Conservation (phyloP, 108 stramenopile genomes). For the Aurantiochytrium sp. region DNA sequence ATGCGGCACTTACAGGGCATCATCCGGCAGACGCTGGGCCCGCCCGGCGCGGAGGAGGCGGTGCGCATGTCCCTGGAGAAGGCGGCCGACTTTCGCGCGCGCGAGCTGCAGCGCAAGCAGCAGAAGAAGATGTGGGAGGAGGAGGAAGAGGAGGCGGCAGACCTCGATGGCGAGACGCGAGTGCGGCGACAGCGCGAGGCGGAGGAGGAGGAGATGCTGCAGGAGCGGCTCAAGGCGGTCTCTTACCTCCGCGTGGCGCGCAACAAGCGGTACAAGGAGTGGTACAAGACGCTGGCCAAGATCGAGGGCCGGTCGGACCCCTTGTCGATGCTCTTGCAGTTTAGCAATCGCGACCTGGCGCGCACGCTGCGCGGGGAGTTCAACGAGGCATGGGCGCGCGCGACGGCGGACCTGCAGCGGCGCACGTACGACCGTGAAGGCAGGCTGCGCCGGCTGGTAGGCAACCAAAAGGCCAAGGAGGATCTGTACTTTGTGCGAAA, state of each 20-base stretch:
- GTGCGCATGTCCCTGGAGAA: neutral
- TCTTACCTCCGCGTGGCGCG: neutral
- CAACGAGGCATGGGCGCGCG: neutral
- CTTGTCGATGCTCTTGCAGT: neutral
- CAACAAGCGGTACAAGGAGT: neutral
- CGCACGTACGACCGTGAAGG: neutral
- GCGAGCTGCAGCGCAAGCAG: neutral
- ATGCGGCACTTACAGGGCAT: neutral
- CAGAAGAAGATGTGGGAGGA: constrained; percentile 9
- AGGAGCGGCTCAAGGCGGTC: neutral
- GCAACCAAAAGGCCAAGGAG: neutral
- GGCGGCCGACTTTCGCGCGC: neutral
- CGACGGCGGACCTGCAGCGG: neutral
- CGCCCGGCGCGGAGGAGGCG: neutral
- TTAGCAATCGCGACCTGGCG: neutral
- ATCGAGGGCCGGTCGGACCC: neutral
- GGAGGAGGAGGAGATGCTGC: neutral
- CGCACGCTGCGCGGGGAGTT: neutral
- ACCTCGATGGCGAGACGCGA: neutral
- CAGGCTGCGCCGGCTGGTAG: neutral
- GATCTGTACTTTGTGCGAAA: neutral
- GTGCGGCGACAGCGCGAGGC: too few relatives aligned
- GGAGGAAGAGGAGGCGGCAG: neutral
- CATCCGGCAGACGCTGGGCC: neutral
- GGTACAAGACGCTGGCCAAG: neutral